phyloP scores from a whole-genome alignment of 805 yeast species.

The Cyberlindnera euphorbiiphila region DNA sequence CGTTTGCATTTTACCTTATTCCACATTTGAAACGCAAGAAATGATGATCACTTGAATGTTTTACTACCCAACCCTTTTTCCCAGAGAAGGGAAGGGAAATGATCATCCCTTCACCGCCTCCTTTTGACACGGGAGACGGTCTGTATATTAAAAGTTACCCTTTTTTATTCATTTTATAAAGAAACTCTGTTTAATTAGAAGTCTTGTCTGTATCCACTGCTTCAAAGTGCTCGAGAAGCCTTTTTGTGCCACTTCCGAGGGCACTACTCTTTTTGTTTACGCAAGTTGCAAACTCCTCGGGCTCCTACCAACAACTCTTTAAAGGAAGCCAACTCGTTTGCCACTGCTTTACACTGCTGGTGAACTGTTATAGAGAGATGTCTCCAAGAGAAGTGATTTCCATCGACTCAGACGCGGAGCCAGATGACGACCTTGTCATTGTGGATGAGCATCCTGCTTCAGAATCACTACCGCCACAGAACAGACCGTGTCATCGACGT shows the following conservation, averaged over 20 bases:
- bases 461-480: constrained; percentile 1
- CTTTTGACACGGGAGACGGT: too few relatives aligned
- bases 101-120: too few relatives aligned
- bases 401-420: background rate
- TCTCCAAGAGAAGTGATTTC: constrained; percentile 2
- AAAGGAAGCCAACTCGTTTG: too few relatives aligned
- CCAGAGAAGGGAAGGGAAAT: too few relatives aligned
- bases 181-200: constrained; percentile 1
- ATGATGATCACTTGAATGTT: constrained; percentile 11
- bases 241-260: background rate
- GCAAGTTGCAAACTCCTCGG: too few relatives aligned
- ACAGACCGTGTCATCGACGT: too few relatives aligned
- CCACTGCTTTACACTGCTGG: too few relatives aligned
- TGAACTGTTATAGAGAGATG: too few relatives aligned
- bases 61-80: constrained; percentile 4
- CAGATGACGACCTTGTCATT: constrained; percentile 1
- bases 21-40: constrained; percentile 1
- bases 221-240: too few relatives aligned
- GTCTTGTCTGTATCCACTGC: too few relatives aligned
- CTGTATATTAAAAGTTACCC: constrained; percentile 8
- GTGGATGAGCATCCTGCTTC: background rate
- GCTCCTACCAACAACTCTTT: too few relatives aligned
- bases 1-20: constrained; percentile 5
- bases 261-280: too few relatives aligned
- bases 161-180: constrained; percentile 1